Evolutionary conservation across 192 early-diverging fungal species (phyloP).

Genomic region (Cladochytrium replicatum): DNA sequence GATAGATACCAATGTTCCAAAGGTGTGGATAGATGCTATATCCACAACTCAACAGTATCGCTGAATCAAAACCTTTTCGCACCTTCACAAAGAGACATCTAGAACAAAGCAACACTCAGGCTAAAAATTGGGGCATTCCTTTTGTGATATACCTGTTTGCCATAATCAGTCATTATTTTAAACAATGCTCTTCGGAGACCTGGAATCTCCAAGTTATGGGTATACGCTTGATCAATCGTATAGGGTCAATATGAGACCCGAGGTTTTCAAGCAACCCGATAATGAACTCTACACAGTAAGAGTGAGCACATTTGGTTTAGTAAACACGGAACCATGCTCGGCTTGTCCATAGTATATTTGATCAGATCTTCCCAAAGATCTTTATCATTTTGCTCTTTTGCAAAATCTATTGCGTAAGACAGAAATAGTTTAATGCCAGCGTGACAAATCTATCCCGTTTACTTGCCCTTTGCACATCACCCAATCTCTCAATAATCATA

Average conservation of each 20-base stretch:
- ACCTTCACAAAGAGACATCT: constrained; percentile 85
- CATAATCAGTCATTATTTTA: constrained; percentile 84
- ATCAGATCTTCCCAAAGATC: constrained; percentile 93
- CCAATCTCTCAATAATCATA: constrained; percentile 83
- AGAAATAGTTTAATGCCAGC: too few relatives aligned
- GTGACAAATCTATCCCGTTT: too few relatives aligned
- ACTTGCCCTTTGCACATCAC: constrained; percentile 74
- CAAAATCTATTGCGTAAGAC: constrained; percentile 87
- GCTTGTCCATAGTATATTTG: constrained; percentile 90
- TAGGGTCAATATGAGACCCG: constrained; percentile 75
- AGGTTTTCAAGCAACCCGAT: constrained; percentile 83
- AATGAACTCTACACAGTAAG: constrained; percentile 87
- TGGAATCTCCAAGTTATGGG: constrained; percentile 68
- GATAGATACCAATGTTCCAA: too few relatives aligned
- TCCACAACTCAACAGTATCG: constrained; percentile 75
- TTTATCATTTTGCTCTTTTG: constrained; percentile 92
- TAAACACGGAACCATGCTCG: constrained; percentile 56
- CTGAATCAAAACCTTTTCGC: constrained; percentile 79
- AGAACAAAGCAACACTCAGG: background rate
- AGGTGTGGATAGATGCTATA: too few relatives aligned
- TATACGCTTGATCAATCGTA: constrained; percentile 68
- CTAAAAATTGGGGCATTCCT: background rate
- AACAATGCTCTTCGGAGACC: constrained; percentile 72
- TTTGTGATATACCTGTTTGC: constrained; percentile 85
- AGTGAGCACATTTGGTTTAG: too few relatives aligned